These are phyloP conservation scores for Eucalyptus microcorys DNA, from an alignment of 345 rosid genomes.

Conservation along the genomic window DNA sequence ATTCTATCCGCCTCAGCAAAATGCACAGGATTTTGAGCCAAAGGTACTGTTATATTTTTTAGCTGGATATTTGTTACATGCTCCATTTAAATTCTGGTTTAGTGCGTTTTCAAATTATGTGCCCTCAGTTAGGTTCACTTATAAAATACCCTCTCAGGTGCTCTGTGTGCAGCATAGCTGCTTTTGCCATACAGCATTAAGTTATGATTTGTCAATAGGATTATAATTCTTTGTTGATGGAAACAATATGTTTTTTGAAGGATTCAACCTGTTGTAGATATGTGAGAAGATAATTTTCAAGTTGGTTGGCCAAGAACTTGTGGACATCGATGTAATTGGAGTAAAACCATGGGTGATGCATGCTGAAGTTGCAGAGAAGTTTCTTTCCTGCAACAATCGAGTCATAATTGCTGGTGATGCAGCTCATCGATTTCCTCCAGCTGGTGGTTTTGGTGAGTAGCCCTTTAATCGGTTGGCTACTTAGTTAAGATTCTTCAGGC, in stretches of 20 bases:
- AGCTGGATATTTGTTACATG: neutral
- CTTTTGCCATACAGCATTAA: neutral
- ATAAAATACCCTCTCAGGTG: neutral
- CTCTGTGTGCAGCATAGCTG: neutral
- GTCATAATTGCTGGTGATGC: conserved; percentile 91
- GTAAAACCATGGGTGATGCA: conserved; percentile 98
- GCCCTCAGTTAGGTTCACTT: neutral
- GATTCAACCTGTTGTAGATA: conserved; percentile 49
- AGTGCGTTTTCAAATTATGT: neutral
- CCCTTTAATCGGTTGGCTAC: neutral
- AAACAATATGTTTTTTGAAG: conserved; percentile 14
- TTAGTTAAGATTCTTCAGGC: neutral
- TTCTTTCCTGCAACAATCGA: conserved; percentile 38
- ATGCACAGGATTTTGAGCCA: conserved; percentile 53
- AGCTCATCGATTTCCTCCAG: conserved; percentile 92
- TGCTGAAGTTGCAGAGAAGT: conserved; percentile 94
- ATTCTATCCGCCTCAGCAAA: conserved; percentile 93
- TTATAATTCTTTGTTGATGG: neutral
- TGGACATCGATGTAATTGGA: conserved; percentile 63
- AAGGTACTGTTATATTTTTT: conserved; percentile 27
- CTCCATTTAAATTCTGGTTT: neutral
- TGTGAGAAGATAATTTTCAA: conserved; percentile 68
- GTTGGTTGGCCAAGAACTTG: conserved; percentile 80
- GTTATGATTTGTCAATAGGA: neutral
- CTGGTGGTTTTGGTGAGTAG: conserved; percentile 95